phyloP scores from a whole-genome alignment of 768 basidiomycete species.

The Agaricus bisporus region DNA sequence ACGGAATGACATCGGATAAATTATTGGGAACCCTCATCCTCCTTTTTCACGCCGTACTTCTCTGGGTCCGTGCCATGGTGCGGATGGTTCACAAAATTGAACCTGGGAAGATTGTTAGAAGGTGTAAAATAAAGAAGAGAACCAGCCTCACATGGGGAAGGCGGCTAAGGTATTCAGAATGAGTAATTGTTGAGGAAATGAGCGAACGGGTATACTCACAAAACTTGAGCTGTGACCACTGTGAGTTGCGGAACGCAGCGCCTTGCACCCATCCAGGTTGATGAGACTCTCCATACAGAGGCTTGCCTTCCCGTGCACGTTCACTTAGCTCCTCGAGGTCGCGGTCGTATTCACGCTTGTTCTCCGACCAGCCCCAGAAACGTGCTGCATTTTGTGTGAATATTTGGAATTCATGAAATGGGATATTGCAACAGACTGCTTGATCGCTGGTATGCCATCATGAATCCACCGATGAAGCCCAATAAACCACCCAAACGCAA shows the following conservation, averaged over 20 bases:
- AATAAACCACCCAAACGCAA: conserved; percentile 60
- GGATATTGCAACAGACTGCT: conserved; percentile 53
- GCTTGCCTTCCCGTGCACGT: conserved; percentile 69
- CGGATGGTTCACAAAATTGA: conserved; percentile 92
- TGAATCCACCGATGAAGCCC: conserved; percentile 87
- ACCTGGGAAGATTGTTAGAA: conserved; percentile 42
- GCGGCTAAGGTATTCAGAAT: conserved; percentile 34
- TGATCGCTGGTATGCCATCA: conserved; percentile 88
- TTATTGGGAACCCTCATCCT: conserved; percentile 23
- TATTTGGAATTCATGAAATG: not conserved
- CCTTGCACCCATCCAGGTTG: conserved; percentile 85
- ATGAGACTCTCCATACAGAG: conserved; percentile 79
- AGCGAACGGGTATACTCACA: conserved; percentile 39
- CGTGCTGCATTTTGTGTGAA: conserved; percentile 46
- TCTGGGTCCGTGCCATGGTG: conserved; percentile 80
- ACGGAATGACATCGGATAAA: not conserved
- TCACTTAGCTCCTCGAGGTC: conserved; percentile 78
- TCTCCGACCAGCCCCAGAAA: conserved; percentile 96
- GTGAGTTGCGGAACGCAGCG: conserved; percentile 83
- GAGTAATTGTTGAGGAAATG: conserved; percentile 8
- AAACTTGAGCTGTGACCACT: conserved; percentile 91
- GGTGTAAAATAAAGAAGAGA: not conserved
- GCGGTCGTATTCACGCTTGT: conserved; percentile 71
- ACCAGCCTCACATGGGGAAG: conserved; percentile 28
- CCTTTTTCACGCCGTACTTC: conserved; percentile 57